Conservation (phyloP, 2,329 filamentous ascomycete genomes). For the Stagonosporopsis chrysanthemi region DNA sequence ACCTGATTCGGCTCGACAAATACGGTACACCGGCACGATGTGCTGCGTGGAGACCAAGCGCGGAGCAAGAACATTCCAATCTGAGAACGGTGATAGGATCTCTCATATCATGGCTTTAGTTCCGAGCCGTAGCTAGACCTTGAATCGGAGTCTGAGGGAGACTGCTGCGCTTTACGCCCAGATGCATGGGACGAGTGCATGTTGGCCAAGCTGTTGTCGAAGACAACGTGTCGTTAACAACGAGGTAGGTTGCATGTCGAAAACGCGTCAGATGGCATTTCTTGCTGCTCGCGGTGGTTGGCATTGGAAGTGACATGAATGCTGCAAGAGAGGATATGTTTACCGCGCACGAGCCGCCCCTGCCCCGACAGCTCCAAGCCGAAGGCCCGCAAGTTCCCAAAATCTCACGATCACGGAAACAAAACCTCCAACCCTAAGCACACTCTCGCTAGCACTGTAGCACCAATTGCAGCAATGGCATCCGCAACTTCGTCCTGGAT, state of each 20-base stretch:
- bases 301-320: background rate
- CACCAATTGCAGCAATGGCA: conserved; percentile 10
- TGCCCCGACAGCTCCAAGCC: background rate
- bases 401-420: background rate
- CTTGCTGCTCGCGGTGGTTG: background rate
- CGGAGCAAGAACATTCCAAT: background rate
- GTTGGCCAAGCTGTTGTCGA: background rate
- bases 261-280: background rate
- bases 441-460: background rate
- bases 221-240: background rate
- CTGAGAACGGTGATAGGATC: background rate
- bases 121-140: no score
- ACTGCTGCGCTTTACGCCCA: background rate
- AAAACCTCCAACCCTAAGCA: background rate
- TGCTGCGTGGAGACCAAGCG: background rate
- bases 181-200: background rate
- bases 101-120: background rate
- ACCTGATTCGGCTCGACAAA: background rate
- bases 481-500: conserved; percentile 32
- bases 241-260: background rate
- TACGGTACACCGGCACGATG: background rate
- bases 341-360: background rate
- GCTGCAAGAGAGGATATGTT: background rate
- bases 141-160: no score
- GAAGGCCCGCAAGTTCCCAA: background rate